Conservation (phyloP, 2,329 filamentous ascomycete genomes). For the Hansfordia pulvinata region DNA sequence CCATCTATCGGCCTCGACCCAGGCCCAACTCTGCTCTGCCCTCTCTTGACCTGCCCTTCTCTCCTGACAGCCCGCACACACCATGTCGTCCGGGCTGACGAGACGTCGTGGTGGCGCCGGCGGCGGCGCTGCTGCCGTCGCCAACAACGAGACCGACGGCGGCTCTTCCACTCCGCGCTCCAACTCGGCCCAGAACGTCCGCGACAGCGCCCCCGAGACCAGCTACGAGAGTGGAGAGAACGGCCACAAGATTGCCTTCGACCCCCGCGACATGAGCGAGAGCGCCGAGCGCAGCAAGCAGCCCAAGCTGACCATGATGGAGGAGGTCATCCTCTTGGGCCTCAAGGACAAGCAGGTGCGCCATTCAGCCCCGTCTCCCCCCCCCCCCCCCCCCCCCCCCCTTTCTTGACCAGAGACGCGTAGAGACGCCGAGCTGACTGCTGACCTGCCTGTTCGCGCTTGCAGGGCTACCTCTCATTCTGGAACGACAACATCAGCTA, state of each 20-base stretch:
- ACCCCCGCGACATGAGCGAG: conserved; percentile 94
- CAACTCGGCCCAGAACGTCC: conserved; percentile 38
- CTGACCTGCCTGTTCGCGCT: conserved; percentile 3
- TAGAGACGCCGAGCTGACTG: conserved; percentile 10
- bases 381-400: background rate
- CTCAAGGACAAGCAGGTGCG: conserved; percentile 96
- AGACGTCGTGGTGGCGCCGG: conserved; percentile 57
- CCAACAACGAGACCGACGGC: conserved; percentile 41
- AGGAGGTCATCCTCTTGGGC: conserved; percentile 88
- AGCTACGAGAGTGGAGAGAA: conserved; percentile 88
- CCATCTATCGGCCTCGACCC: too few species aligned
- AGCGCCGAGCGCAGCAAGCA: conserved; percentile 93
- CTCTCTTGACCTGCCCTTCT: background rate
- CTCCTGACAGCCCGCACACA: conserved; percentile 2
- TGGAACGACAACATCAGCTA: conserved; percentile 99
- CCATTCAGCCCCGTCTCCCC: conserved; percentile 2
- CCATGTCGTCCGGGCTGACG: conserved; percentile 41
- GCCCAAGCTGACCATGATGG: conserved; percentile 97
- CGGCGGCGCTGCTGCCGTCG: conserved; percentile 22
- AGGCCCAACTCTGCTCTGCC: background rate
- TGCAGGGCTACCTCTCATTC: conserved; percentile 90
- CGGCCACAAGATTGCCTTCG: conserved; percentile 96
- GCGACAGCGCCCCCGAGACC: conserved; percentile 52
- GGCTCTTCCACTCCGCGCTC: conserved; percentile 40
- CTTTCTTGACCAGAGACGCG: background rate